phyloP scores from a whole-genome alignment of 352 stramenopile species.

The Globisporangium canariense region DNA sequence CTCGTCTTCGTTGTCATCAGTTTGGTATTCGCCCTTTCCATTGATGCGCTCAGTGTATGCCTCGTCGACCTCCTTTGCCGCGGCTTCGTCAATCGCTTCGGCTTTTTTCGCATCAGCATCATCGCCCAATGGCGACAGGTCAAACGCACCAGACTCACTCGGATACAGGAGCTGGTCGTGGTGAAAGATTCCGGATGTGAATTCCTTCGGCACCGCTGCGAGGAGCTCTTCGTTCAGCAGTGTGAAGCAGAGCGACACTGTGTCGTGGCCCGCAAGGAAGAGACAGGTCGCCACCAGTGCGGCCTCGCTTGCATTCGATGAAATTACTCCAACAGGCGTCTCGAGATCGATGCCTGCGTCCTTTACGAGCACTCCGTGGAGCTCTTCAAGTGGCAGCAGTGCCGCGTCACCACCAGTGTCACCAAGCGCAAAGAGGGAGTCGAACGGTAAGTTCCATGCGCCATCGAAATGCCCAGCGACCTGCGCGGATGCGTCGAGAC shows the following conservation, averaged over 20 bases:
- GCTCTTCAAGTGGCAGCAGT: slow-evolving; percentile 34
- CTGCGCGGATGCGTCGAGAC: slow-evolving; percentile 28
- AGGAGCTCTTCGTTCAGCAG: slow-evolving; percentile 42
- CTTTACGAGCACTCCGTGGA: slow-evolving; percentile 38
- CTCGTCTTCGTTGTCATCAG: slow-evolving; percentile 16
- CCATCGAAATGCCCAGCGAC: slow-evolving; percentile 56
- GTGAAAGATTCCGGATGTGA: slow-evolving; percentile 44
- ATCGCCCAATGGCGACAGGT: slow-evolving; percentile 42
- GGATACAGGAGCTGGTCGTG: slow-evolving; percentile 39
- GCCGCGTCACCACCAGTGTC: slow-evolving; percentile 26
- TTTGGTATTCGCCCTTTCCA: slow-evolving; percentile 23
- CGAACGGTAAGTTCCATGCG: slow-evolving; percentile 51
- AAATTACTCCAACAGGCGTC: slow-evolving; percentile 40
- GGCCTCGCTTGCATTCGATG: slow-evolving; percentile 40
- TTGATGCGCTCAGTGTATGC: slow-evolving; percentile 45
- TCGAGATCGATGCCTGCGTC: slow-evolving; percentile 36
- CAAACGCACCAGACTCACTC: slow-evolving; percentile 45
- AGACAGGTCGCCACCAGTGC: slow-evolving; percentile 59
- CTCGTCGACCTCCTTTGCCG: slow-evolving; percentile 31
- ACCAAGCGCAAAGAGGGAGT: slow-evolving; percentile 37
- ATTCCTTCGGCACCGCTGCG: slow-evolving; percentile 28
- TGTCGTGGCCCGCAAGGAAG: slow-evolving; percentile 33
- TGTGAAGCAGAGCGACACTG: slow-evolving; percentile 35
- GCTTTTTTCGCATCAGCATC: not conserved
- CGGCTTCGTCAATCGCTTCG: slow-evolving; percentile 11